Evolutionary conservation across 441 rosid species (phyloP).

Genomic region (Populus tomentosa): DNA sequence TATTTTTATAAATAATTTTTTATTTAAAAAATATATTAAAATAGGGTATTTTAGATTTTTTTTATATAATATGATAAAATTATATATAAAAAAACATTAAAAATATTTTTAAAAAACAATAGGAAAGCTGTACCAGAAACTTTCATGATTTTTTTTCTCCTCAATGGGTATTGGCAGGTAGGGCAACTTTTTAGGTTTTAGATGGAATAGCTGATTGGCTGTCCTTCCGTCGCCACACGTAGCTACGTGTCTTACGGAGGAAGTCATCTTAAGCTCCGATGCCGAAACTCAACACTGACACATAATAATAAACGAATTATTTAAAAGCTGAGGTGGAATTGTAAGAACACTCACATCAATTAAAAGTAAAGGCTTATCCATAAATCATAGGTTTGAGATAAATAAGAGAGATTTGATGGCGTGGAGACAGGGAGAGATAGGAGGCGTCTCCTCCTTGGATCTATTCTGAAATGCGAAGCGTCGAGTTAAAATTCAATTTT

Average conservation of each 20-base stretch:
- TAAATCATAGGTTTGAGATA: background rate
- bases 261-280: background rate
- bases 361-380: background rate
- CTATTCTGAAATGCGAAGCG: too few species aligned
- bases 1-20: too few species aligned
- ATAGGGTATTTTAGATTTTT: too few species aligned
- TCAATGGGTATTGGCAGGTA: background rate
- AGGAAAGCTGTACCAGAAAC: too few species aligned
- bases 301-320: background rate
- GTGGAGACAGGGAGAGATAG: background rate
- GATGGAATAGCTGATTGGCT: background rate
- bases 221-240: background rate
- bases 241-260: background rate
- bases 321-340: background rate
- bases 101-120: too few species aligned
- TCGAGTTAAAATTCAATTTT: too few species aligned
- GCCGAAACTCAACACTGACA: background rate
- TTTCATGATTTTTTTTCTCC: too few species aligned
- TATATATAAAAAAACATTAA: too few species aligned
- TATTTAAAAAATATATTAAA: too few species aligned
- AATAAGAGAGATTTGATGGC: background rate
- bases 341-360: background rate
- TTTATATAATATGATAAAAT: too few species aligned
- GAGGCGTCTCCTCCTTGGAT: too few species aligned
- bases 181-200: background rate